Conservation (phyloP, 768 basidiomycete genomes). For the Mycena rebaudengoi region DNA sequence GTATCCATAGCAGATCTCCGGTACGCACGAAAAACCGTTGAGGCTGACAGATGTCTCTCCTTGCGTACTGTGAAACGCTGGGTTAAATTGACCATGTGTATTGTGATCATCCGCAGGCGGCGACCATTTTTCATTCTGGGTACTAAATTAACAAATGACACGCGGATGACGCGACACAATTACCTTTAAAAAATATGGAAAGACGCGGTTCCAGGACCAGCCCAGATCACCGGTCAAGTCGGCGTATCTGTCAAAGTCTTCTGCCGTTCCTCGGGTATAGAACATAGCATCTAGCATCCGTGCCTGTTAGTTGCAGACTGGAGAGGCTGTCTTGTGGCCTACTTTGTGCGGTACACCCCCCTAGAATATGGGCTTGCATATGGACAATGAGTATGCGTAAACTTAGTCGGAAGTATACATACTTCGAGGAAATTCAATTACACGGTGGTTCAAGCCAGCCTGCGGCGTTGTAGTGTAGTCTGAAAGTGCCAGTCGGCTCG, state of each 20-base stretch:
- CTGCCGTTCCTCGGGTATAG: constrained; percentile 41
- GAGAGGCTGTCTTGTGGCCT: background rate
- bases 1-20: too few relatives aligned
- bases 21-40: constrained; percentile 39
- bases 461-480: constrained; percentile 32
- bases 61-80: constrained; percentile 42
- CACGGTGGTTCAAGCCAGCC: constrained; percentile 22
- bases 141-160: background rate
- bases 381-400: background rate
- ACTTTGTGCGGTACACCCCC: constrained; percentile 44
- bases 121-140: constrained; percentile 47
- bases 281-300: constrained; percentile 35
- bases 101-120: constrained; percentile 48
- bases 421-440: constrained; percentile 24
- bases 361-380: constrained; percentile 30
- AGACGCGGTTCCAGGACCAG: constrained; percentile 45
- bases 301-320: background rate
- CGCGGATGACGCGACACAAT: background rate
- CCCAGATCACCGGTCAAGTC: constrained; percentile 40
- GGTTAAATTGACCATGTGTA: constrained; percentile 46
- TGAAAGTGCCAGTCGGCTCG: background rate
- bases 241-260: constrained; percentile 42
- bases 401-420: background rate
- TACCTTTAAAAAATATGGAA: constrained; percentile 41
- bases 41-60: constrained; percentile 44